Percentiles rank a stretch among this genome's conserved stretches.
These are phyloP conservation scores for Monosporascus ibericus DNA, from an alignment of 2,329 filamentous ascomycete species.

Conservation along the genomic window DNA sequence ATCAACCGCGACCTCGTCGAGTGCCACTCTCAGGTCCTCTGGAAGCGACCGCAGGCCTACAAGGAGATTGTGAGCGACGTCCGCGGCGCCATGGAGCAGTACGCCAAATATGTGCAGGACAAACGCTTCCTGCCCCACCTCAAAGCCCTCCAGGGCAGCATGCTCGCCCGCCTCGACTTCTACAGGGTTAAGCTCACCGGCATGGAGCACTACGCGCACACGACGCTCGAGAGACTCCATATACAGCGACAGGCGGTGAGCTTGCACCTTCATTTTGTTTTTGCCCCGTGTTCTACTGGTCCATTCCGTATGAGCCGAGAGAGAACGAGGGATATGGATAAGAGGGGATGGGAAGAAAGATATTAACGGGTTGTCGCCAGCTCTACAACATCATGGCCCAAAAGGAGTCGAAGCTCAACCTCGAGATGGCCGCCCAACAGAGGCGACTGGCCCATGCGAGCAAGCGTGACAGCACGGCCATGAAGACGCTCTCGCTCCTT, in stretches of 20 bases:
- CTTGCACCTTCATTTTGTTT: conserved; percentile 4
- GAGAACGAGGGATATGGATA: background rate
- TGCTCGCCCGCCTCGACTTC: conserved; percentile 51
- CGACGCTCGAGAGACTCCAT: conserved; percentile 53
- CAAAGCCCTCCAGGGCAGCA: conserved; percentile 40
- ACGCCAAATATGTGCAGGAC: conserved; percentile 24
- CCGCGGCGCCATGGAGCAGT: conserved; percentile 40
- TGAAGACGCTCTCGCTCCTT: conserved; percentile 60
- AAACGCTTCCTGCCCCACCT: conserved; percentile 12
- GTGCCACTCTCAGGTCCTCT: conserved; percentile 56
- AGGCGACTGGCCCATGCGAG: conserved; percentile 52
- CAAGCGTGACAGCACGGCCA: conserved; percentile 56
- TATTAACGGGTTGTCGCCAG: conserved; percentile 27
- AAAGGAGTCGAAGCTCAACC: conserved; percentile 57
- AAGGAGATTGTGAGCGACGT: conserved; percentile 47
- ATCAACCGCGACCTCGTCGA: conserved; percentile 58
- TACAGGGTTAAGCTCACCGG: conserved; percentile 56
- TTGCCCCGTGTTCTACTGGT: background rate
- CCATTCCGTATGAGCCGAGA: too few species aligned
- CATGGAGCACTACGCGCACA: conserved; percentile 57
- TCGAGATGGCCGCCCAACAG: conserved; percentile 57
- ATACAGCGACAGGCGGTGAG: conserved; percentile 56
- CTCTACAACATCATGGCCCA: conserved; percentile 62
- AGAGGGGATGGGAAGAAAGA: background rate
- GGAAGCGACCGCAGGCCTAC: conserved; percentile 58